These are phyloP conservation scores for Rhizopogon salebrosus DNA, from an alignment of 768 basidiomycete genomes.

Conservation along the genomic window DNA sequence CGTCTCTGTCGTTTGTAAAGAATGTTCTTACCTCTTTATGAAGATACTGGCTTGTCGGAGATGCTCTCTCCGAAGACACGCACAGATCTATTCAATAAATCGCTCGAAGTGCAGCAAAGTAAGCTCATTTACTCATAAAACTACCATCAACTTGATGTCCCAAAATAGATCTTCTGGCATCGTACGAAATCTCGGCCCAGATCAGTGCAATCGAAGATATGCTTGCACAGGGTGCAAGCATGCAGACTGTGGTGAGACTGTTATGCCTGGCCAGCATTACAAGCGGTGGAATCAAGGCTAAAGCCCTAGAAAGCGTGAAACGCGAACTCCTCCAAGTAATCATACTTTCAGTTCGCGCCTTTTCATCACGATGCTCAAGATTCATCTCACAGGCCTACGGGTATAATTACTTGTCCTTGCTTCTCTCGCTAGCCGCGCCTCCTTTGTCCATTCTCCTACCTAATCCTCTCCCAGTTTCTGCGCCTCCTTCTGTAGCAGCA, in stretches of 20 bases:
- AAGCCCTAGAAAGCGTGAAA: conserved; percentile 82
- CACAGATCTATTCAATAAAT: conserved; percentile 86
- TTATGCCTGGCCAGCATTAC: conserved; percentile 85
- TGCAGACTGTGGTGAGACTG: conserved; percentile 73
- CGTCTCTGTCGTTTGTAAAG: conserved; percentile 1
- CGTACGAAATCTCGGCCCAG: conserved; percentile 79
- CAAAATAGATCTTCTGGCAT: conserved; percentile 81
- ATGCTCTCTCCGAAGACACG: conserved; percentile 79
- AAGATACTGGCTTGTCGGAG: conserved; percentile 95
- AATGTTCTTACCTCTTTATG: conserved; percentile 4
- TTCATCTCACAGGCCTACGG: conserved; percentile 58
- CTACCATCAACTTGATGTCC: conserved; percentile 6
- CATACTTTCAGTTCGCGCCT: background rate
- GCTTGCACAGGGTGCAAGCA: conserved; percentile 80
- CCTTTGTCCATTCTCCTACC: conserved; percentile 65
- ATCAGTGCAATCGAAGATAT: conserved; percentile 86
- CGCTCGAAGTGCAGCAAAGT: conserved; percentile 96
- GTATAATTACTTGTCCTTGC: conserved; percentile 62
- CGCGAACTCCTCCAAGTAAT: conserved; percentile 82
- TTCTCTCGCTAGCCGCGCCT: conserved; percentile 60
- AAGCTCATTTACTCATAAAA: conserved; percentile 16
- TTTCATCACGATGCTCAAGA: background rate
- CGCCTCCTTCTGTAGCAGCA: conserved; percentile 32
- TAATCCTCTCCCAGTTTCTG: conserved; percentile 58
- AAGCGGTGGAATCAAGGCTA: conserved; percentile 80